Evolutionary conservation across 2,329 filamentous ascomycete genomes (phyloP), one percentile per base, ranked within the genome.

Genomic region (Dryadomyces quercus-mongolicae): DNA sequence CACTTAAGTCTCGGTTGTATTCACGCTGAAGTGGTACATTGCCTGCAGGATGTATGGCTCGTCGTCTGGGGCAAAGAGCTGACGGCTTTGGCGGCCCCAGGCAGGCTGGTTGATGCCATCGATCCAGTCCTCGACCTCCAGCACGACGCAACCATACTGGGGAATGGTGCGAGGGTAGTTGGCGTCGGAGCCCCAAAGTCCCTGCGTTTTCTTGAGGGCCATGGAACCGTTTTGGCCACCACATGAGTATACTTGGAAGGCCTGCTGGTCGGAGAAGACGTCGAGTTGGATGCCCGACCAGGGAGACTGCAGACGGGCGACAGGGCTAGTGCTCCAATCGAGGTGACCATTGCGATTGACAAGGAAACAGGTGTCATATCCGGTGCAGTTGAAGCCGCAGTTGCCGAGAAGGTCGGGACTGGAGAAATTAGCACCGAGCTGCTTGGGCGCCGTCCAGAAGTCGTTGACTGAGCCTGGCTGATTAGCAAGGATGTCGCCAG

Each of bases 71-170:
- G 69, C 74, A 61, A 71, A 84, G 56, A 85, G 70, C 63, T 85
- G 81, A 69, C 76, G 82, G 53, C 64, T 64, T 49, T 74, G 69
- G 54, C 91, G 80, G 56, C 82, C 82, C 92, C 92, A 96, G 68
- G 89, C 80, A 0, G 91, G 91, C 62, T 94, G 80, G 71, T 95
- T 96, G 71, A 97, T 93, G 25, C 78, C 90, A 66, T 95, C 91
- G 64, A 96, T 95, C 80, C 83, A 96, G 67, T 93, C 90, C 74
- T 96, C 81, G 13, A 93, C 88, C 72, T 96, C 92, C 68, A 96
- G 78, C 50, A 95, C 92, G 25, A 95, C 65, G 68, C 92, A 96
- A 36, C 88, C 90, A 64, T 90, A 88, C 72, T 91, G 67, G 54
- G 80, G 76, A 25, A 89, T 84, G 8, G 78, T 78, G 42, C 83